Percentiles rank a stretch among this genome's conserved stretches.
Evolutionary conservation across 345 rosid genomes (phyloP).

Genomic region (Eucalyptus coolabah): DNA sequence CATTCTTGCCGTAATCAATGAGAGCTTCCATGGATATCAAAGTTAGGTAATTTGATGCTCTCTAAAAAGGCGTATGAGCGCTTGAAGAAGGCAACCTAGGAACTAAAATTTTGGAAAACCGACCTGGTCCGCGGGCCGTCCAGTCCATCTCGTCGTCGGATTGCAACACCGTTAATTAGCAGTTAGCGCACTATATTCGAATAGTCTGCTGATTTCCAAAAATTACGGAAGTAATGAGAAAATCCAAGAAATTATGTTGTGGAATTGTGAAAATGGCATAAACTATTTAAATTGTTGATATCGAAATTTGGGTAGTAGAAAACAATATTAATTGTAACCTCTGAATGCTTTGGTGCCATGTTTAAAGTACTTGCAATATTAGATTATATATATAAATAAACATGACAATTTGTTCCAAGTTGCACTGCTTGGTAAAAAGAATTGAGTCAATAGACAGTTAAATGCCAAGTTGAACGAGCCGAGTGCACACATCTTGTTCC

Average conservation of each 20-base stretch:
- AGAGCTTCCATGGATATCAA: background rate
- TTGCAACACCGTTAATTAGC: background rate
- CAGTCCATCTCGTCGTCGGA: rapidly evolving
- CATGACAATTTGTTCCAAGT: background rate
- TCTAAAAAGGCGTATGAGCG: background rate
- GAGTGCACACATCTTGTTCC: background rate
- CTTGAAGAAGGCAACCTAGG: background rate
- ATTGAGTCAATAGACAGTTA: background rate
- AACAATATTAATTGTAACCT: background rate
- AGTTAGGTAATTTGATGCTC: background rate
- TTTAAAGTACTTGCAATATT: background rate
- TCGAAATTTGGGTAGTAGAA: background rate
- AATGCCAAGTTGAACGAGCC: background rate
- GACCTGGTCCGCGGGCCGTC: background rate
- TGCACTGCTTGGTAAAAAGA: background rate
- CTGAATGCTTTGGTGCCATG: background rate
- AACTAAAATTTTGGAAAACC: background rate
- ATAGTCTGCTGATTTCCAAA: background rate
- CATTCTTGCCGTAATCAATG: background rate
- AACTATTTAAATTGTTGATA: background rate
- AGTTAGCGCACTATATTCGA: background rate
- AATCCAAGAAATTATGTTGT: background rate
- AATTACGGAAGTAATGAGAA: background rate
- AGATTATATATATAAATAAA: background rate
- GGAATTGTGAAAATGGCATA: background rate